Evolutionary conservation across 768 basidiomycete species (phyloP).

Genomic region (Stropharia rugosoannulata): DNA sequence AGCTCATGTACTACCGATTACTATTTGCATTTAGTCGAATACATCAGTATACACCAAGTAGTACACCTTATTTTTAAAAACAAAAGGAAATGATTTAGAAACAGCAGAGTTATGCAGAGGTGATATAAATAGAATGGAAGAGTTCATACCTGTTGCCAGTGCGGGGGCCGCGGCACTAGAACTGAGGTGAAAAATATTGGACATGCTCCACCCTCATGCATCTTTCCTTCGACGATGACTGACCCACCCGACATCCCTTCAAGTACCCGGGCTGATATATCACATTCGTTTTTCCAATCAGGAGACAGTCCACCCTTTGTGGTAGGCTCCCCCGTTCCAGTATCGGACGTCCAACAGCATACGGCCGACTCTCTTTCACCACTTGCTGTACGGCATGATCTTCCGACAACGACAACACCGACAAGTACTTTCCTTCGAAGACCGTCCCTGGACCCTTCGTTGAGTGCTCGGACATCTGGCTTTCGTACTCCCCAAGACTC

Average conservation of each 20-base stretch:
- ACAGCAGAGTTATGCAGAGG: no score
- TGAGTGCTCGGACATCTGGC: neutral
- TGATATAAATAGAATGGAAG: neutral
- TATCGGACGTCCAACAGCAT: neutral
- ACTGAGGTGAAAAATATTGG: neutral
- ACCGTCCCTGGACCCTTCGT: neutral
- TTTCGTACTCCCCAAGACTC: constrained; percentile 2
- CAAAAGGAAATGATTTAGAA: neutral
- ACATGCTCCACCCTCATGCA: neutral
- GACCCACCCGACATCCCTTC: constrained; percentile 12
- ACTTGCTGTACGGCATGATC: constrained; percentile 1
- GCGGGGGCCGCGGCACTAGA: no score
- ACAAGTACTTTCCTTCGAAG: constrained; percentile 8
- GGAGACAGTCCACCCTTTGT: constrained; percentile 10
- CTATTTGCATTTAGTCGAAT: constrained; percentile 10
- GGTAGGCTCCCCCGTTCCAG: constrained; percentile 10
- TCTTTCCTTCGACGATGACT: neutral
- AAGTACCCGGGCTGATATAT: constrained; percentile 4
- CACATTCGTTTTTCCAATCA: constrained; percentile 1
- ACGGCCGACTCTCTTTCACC: neutral
- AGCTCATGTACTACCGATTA: constrained; percentile 5
- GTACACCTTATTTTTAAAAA: constrained; percentile 5
- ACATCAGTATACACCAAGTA: constrained; percentile 3
- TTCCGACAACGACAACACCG: constrained; percentile 8
- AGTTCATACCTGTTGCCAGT: neutral